Conservation (phyloP, 192 early-diverging fungal genomes). For the Pilobolus umbonatus region DNA sequence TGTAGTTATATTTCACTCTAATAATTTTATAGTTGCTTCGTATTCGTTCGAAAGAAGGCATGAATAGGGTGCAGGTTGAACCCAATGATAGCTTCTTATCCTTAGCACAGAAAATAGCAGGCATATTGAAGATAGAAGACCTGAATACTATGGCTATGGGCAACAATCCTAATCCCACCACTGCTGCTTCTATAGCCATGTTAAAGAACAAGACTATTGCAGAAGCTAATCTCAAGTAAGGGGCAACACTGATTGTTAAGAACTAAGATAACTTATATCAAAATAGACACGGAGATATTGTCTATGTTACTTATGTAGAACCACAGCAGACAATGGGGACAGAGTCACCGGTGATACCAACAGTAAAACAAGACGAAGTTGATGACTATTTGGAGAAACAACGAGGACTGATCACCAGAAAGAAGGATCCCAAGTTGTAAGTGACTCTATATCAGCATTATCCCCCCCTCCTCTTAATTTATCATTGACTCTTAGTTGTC, state of each 20-base stretch:
- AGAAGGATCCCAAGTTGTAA: conserved; percentile 77
- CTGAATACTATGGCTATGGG: background rate
- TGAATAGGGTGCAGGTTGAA: conserved; percentile 57
- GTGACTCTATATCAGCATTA: conserved; percentile 11
- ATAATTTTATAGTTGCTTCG: conserved; percentile 63
- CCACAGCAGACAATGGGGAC: conserved; percentile 23
- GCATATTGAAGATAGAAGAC: background rate
- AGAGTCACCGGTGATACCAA: conserved; percentile 17
- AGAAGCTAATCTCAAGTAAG: conserved; percentile 13
- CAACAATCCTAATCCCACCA: background rate
- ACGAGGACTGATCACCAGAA: conserved; percentile 77
- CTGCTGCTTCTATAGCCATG: background rate
- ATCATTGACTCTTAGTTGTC: conserved; percentile 51
- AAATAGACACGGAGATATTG: conserved; percentile 50
- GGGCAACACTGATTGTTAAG: background rate
- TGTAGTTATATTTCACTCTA: no score
- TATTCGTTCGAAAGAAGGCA: conserved; percentile 66
- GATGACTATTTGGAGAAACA: conserved; percentile 80
- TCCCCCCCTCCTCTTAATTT: background rate
- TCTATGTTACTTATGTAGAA: conserved; percentile 42
- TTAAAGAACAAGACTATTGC: conserved; percentile 4
- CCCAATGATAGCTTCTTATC: conserved; percentile 43
- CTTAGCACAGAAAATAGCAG: conserved; percentile 53
- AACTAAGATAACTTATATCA: background rate
- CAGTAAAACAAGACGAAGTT: conserved; percentile 62